A percentile compares a stretch with the other conserved stretches of the same genome.
Evolutionary conservation across 2,329 filamentous ascomycete species (phyloP).

Genomic region (Aspergillus proliferans): DNA sequence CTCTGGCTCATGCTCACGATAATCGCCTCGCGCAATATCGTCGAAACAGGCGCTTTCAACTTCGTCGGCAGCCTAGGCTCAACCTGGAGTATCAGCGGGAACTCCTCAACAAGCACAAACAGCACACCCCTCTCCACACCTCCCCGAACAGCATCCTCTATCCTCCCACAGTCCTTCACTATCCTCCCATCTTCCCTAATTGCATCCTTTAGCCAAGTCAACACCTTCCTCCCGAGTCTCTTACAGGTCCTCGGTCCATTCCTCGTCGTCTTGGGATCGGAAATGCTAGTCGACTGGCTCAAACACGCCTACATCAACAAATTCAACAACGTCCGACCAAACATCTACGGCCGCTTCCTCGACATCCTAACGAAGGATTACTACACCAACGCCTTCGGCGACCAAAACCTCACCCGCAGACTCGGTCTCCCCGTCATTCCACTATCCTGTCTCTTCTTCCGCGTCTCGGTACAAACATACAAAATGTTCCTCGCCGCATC

Average conservation of each 20-base stretch:
- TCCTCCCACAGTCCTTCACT: constrained; percentile 85
- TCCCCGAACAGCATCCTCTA: constrained; percentile 55
- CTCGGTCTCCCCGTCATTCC: constrained; percentile 88
- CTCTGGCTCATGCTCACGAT: constrained; percentile 96
- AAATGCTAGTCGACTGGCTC: constrained; percentile 94
- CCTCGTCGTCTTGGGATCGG: constrained; percentile 85
- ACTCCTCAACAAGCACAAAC: constrained; percentile 30
- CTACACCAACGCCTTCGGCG: constrained; percentile 89
- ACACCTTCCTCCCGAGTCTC: constrained; percentile 38
- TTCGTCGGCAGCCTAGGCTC: constrained; percentile 35
- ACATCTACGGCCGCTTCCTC: constrained; percentile 80
- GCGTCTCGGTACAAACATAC: constrained; percentile 90
- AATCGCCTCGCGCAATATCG: constrained; percentile 90
- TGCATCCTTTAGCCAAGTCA: constrained; percentile 36
- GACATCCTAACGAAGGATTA: constrained; percentile 97
- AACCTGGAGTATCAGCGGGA: constrained; percentile 24
- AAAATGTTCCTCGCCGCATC: constrained; percentile 94
- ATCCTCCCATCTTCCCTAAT: constrained; percentile 56
- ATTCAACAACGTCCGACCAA: constrained; percentile 94
- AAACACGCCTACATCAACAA: constrained; percentile 98
- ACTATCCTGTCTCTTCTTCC: constrained; percentile 86
- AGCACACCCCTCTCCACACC: constrained; percentile 54
- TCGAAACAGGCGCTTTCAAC: constrained; percentile 84
- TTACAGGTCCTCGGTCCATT: constrained; percentile 91
- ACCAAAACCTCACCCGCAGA: constrained; percentile 81